Evolutionary conservation across 1,139 yeast genomes (phyloP).

Genomic region (Geotrichum reessii): DNA sequence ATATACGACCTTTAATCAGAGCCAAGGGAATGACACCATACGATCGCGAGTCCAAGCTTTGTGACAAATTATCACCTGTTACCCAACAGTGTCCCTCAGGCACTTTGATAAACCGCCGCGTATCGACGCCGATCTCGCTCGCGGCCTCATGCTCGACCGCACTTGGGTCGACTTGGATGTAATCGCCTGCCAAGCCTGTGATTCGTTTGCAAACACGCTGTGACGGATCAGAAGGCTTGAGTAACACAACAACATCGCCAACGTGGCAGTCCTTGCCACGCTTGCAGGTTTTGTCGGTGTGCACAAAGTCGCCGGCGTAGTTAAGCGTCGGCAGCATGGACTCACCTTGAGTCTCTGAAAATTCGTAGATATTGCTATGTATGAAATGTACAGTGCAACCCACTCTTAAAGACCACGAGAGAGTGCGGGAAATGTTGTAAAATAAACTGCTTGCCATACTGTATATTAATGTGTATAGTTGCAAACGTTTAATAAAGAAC

Average conservation of each 20-base stretch:
- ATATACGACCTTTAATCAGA: slow-evolving; percentile 76
- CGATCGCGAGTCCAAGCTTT: slow-evolving; percentile 84
- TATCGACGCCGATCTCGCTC: slow-evolving; percentile 23
- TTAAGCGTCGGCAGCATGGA: slow-evolving; percentile 91
- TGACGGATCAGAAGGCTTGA: slow-evolving; percentile 83
- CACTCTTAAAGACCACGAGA: slow-evolving; percentile 44
- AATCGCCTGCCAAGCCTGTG: slow-evolving; percentile 94
- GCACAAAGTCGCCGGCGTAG: slow-evolving; percentile 70
- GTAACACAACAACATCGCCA: slow-evolving; percentile 86
- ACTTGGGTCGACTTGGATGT: slow-evolving; percentile 68
- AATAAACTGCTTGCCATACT: background rate
- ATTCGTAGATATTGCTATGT: slow-evolving; percentile 64
- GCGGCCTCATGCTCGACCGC: slow-evolving; percentile 26
- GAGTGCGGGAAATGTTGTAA: background rate
- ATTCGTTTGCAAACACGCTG: slow-evolving; percentile 87
- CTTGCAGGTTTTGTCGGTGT: slow-evolving; percentile 57
- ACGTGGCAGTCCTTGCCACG: slow-evolving; percentile 57
- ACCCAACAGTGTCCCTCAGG: slow-evolving; percentile 86
- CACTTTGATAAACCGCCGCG: slow-evolving; percentile 14
- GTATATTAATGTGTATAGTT: too few species aligned
- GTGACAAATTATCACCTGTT: slow-evolving; percentile 87
- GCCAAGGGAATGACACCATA: slow-evolving; percentile 88
- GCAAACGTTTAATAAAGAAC: too few species aligned
- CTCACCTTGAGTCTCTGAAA: slow-evolving; percentile 83
- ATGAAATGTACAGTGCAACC: slow-evolving; percentile 66